phyloP scores from a whole-genome alignment of 2,329 filamentous ascomycete genomes.

The Helicocarpus griseus region DNA sequence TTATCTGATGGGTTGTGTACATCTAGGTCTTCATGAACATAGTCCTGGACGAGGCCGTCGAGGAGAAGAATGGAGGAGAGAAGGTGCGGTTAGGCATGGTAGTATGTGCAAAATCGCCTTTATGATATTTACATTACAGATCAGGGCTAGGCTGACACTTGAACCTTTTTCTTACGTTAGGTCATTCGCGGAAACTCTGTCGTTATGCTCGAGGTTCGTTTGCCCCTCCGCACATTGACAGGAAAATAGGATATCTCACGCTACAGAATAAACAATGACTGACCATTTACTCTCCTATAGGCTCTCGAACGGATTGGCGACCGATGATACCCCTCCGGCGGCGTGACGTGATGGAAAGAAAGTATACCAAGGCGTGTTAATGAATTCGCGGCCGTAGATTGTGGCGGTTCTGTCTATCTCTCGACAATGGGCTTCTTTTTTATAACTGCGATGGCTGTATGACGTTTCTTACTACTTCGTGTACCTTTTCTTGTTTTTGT shows the following conservation, averaged over 20 bases:
- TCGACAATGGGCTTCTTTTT: neutral
- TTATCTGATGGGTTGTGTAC: neutral
- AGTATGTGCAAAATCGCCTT: slow-evolving; percentile 44
- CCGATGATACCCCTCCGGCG: slow-evolving; percentile 24
- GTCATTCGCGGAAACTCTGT: slow-evolving; percentile 97
- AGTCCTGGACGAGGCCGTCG: slow-evolving; percentile 90
- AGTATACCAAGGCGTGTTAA: neutral
- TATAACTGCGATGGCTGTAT: neutral
- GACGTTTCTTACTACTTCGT: neutral
- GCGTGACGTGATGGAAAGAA: neutral
- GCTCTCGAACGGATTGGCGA: slow-evolving; percentile 35
- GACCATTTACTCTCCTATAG: slow-evolving; percentile 12
- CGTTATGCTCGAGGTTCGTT: slow-evolving; percentile 77
- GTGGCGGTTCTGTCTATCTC: neutral
- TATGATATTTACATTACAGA: slow-evolving; percentile 9
- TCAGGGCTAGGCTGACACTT: neutral
- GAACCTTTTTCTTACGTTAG: slow-evolving; percentile 32
- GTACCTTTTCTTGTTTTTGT: too few relatives aligned
- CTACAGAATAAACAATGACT: neutral
- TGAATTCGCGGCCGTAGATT: neutral
- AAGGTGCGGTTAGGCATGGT: slow-evolving; percentile 89
- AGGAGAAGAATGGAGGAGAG: slow-evolving; percentile 86
- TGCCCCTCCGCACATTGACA: neutral
- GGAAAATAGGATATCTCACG: neutral
- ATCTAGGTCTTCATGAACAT: slow-evolving; percentile 94